Percentiles rank a stretch among this genome's conserved stretches.
phyloP scores from a whole-genome alignment of 495 filamentous ascomycete genomes.

The Daldinia vernicosa region DNA sequence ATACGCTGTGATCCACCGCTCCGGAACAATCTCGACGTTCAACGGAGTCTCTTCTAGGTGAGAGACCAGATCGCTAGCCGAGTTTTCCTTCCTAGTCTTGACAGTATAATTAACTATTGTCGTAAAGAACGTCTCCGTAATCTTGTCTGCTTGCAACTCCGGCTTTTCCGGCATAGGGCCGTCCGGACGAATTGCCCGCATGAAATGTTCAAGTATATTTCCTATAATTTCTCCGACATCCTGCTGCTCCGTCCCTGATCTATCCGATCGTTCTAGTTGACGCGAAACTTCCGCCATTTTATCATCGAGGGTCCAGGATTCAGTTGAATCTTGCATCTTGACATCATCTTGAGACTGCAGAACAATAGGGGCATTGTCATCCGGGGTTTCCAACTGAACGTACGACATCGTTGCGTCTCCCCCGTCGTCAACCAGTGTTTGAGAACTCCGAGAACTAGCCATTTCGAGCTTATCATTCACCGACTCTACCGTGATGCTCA shows the following conservation, averaged over 20 bases:
- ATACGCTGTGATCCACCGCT: constrained; percentile 55
- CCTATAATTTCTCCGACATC: constrained; percentile 96
- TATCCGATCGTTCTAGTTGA: constrained; percentile 53
- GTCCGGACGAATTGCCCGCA: constrained; percentile 79
- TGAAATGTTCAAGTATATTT: constrained; percentile 87
- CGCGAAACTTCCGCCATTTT: constrained; percentile 50
- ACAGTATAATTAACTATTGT: constrained; percentile 55
- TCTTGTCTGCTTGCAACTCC: constrained; percentile 75
- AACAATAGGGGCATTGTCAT: constrained; percentile 1
- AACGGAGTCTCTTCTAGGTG: constrained; percentile 38
- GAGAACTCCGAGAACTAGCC: constrained; percentile 52
- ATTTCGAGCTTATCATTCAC: constrained; percentile 41
- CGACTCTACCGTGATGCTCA: constrained; percentile 42
- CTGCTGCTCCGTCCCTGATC: constrained; percentile 68
- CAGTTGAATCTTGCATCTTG: constrained; percentile 30
- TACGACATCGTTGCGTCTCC: constrained; percentile 39
- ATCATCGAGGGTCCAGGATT: constrained; percentile 50
- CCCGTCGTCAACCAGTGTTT: constrained; percentile 55
- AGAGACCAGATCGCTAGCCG: background rate
- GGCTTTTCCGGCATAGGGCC: constrained; percentile 61
- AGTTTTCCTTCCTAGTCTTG: constrained; percentile 42
- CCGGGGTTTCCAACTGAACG: constrained; percentile 8
- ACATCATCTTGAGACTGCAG: constrained; percentile 24
- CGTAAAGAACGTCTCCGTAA: constrained; percentile 70
- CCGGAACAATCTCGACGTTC: constrained; percentile 48